Evolutionary conservation across 805 yeast species (phyloP), one percentile per base, ranked within the genome.

Genomic region (Metschnikowia shivogae): DNA sequence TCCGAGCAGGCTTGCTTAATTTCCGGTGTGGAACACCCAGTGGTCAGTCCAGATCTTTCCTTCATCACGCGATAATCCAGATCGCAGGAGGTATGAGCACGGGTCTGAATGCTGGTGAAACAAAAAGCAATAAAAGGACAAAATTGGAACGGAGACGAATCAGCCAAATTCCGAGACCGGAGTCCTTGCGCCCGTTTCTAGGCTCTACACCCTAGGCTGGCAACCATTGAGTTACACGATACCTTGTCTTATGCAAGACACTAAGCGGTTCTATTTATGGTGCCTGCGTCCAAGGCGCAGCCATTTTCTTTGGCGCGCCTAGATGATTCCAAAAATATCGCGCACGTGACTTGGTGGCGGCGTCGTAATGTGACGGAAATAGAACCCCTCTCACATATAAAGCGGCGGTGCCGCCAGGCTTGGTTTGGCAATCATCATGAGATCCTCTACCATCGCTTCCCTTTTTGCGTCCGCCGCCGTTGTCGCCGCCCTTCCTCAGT

Each of bases 361-460:
- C 14, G 14, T 39, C 29, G 42, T 22, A 32, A 39, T 13, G 42
- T 11, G 20, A 39, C 13, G 22, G 29, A 31, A 31, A 31, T 39
- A 39, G 42, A 30, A 39, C 5, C 24, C 14, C 7, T n/a, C 14
- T 3, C 39, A 9, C 31, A 22, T 34, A 33, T 41, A 28, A 14
- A 34, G 19, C 17, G 22, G 17, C 17, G 13, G 9, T 2, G 1
- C 33, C 36, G 8, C 33, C 11, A 1, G 12, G 4, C 1, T 30
- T 10, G 10, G 13, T 8, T n/a, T 22, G 19, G 2, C 29, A 24
- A 28, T n/a, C 42, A 20, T 10, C n/a, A 35, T 35, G 39, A 42
- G 35, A 34, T 29, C 22, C 24, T 28, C 44, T 28, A 35, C 44
- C 28, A 6, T 35, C 28, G 44, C 38, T 22, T 35, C 36, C 14